Percentiles rank a stretch among this genome's conserved stretches.
phyloP scores from a whole-genome alignment of 208 protist species.

The Acanthamoeba sp. region DNA sequence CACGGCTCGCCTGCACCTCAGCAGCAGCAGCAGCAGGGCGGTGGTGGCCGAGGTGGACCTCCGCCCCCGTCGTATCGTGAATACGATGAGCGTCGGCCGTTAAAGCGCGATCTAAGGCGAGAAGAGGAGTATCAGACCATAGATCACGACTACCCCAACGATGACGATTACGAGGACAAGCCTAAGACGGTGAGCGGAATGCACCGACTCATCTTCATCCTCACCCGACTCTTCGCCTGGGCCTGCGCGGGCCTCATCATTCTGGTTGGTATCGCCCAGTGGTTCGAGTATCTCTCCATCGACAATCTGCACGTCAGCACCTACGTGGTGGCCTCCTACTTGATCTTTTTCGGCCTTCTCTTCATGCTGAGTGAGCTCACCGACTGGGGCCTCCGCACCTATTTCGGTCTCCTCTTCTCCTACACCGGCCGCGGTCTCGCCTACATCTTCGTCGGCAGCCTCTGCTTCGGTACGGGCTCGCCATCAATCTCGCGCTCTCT shows the following conservation, averaged over 20 bases:
- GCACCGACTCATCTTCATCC: background rate
- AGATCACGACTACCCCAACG: slow-evolving; percentile 8
- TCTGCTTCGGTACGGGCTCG: slow-evolving; percentile 74
- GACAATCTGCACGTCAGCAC: slow-evolving; percentile 55
- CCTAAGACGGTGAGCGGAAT: slow-evolving; percentile 14
- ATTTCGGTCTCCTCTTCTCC: slow-evolving; percentile 66
- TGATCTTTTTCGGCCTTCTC: slow-evolving; percentile 69
- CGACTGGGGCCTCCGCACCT: slow-evolving; percentile 66
- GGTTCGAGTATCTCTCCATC: slow-evolving; percentile 47
- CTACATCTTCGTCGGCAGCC: slow-evolving; percentile 67
- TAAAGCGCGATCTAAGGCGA: slow-evolving; percentile 22
- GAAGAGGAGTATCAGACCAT: slow-evolving; percentile 54
- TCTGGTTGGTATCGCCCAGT: slow-evolving; percentile 47
- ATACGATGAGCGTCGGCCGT: slow-evolving; percentile 46
- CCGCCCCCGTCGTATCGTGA: slow-evolving; percentile 21
- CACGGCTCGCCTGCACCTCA: background rate
- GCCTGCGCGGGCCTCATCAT: slow-evolving; percentile 22
- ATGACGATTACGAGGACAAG: slow-evolving; percentile 6
- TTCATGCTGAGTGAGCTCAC: slow-evolving; percentile 62
- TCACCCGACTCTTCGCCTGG: slow-evolving; percentile 34
- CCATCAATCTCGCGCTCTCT: no score
- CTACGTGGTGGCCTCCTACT: slow-evolving; percentile 69
- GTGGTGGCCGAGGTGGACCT: background rate
- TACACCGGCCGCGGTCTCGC: slow-evolving; percentile 70
- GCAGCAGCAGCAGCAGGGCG: slow-evolving; percentile 23